Evolutionary conservation across 176 grass and related monocot genomes (phyloP), one percentile per base, ranked within the genome.

Genomic region (Rhynchospora breviuscula): DNA sequence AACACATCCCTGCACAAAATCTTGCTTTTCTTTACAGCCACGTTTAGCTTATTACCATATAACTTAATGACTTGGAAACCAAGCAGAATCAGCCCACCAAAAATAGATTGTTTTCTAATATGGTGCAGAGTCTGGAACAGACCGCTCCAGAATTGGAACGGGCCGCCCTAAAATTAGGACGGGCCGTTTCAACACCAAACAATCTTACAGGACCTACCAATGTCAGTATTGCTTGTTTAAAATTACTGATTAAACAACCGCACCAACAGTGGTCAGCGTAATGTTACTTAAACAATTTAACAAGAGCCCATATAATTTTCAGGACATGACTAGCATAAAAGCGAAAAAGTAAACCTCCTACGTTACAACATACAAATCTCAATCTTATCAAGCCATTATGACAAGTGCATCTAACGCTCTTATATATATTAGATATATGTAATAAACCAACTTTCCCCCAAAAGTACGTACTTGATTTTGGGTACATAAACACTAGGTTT

Each of bases 361-460:
- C 0, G n/a, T 43, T 82, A 59, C 40, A 82, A 66, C 33, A 67
- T 67, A 53, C 21, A 61, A 54, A 82, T 67, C 80, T 51, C 80
- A 82, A 82, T 82, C 43, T 49, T 54, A 66, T 54, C 44, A 82
- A 65, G 67, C 51, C 80, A 64, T 18, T 67, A 67, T 82, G 61
- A 67, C 54, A 82, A 82, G 59, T 62, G 45, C 61, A 64, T 62
- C n/a, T 81, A 62, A 81, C 59, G 22, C 57, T 81, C 58, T 48
- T 61, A 13, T 63, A 46, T 81, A 23, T 81, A 13, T 58, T 81
- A 63, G 56, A 81, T 81, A 63, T 45, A 59, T 62, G 5, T 40
- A 81, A 45, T 44, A 8, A 81, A 47, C 78, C 59, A 80, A 81
- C 31, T 48, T 47, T 40, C 29, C 23, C 49, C 26, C 25, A 56